Evolutionary conservation across 2,329 filamentous ascomycete genomes (phyloP).

Genomic region (Cercospora sp.): DNA sequence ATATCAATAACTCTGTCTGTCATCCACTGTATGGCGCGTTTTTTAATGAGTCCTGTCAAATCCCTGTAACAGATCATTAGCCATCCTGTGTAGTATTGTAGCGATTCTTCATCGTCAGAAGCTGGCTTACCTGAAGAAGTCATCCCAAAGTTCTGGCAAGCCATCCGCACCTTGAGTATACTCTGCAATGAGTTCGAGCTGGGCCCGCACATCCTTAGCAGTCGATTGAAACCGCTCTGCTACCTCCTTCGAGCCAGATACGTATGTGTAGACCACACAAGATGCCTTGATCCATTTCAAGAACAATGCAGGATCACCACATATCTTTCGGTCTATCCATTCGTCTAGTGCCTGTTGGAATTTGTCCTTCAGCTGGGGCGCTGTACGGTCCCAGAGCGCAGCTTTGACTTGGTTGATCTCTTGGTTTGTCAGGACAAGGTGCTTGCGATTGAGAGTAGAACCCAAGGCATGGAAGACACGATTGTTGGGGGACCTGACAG

Average conservation of each 20-base stretch:
- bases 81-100: not conserved
- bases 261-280: not conserved
- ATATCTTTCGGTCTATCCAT: not conserved
- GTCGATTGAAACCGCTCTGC: not conserved
- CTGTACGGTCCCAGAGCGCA: not conserved
- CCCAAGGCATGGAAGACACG: slow-evolving; percentile 1
- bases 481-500: not conserved
- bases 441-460: not conserved
- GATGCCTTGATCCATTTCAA: slow-evolving; percentile 4
- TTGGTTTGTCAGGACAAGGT: not conserved
- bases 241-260: not conserved
- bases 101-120: not conserved
- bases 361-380: not conserved
- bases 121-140: not conserved
- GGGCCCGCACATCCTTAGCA: not conserved
- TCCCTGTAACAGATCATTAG: not conserved
- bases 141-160: slow-evolving; percentile 4
- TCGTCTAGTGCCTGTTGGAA: not conserved
- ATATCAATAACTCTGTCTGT: too few relatives aligned
- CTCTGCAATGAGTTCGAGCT: not conserved
- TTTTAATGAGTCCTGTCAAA: too few relatives aligned
- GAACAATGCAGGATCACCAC: not conserved
- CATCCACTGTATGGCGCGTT: too few relatives aligned
- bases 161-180: not conserved
- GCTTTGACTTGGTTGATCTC: slow-evolving; percentile 2